phyloP scores from a whole-genome alignment of 495 filamentous ascomycete species.

The Bacidia rubella region DNA sequence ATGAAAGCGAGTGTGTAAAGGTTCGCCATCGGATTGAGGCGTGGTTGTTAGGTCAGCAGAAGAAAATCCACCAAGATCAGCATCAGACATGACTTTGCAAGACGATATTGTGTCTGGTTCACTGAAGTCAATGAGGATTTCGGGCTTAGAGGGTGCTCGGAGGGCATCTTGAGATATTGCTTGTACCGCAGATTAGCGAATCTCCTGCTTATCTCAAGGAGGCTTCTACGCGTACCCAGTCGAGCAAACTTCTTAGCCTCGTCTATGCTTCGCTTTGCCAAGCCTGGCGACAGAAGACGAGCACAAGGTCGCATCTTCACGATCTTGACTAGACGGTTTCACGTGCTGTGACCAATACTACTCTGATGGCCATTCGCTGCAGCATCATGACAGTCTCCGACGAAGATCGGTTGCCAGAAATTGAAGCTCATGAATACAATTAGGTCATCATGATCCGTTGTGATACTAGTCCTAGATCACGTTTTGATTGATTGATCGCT shows the following conservation, averaged over 20 bases:
- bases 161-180: constrained; percentile 38
- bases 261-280: constrained; percentile 49
- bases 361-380: no score
- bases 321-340: no score
- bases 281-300: constrained; percentile 38
- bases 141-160: constrained; percentile 34
- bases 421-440: no score
- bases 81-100: constrained; percentile 79
- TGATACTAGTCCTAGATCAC: no score
- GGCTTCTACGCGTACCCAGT: constrained; percentile 33
- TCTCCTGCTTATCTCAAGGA: no score
- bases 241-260: constrained; percentile 47
- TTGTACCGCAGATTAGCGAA: constrained; percentile 11
- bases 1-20: constrained; percentile 58
- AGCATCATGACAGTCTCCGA: no score
- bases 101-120: constrained; percentile 42
- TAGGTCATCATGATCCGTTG: no score
- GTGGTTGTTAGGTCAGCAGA: constrained; percentile 57
- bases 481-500: no score
- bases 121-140: constrained; percentile 45
- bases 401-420: no score
- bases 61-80: constrained; percentile 75
- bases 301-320: constrained; percentile 35
- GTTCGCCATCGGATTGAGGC: constrained; percentile 22
- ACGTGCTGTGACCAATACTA: no score